Evolutionary conservation across 306 rosid species (phyloP).

Genomic region (Delonix regia): DNA sequence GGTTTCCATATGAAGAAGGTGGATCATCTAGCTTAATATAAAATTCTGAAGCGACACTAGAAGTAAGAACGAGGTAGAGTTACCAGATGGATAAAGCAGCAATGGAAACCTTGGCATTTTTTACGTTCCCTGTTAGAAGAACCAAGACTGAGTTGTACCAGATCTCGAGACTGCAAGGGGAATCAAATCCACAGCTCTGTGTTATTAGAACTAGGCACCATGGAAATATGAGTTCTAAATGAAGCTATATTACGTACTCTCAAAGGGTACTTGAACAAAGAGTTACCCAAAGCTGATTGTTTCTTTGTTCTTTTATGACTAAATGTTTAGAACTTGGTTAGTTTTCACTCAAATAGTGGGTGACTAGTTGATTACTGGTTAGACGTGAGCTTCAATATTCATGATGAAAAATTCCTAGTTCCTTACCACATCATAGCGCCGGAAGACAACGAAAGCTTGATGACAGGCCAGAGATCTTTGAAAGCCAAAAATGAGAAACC

Average conservation of each 20-base stretch:
- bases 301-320: not conserved
- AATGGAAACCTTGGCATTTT: conserved; percentile 56
- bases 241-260: not conserved
- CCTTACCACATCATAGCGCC: conserved; percentile 70
- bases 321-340: not conserved
- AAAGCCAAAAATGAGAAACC: conserved; percentile 64
- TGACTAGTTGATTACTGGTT: no score
- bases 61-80: not conserved
- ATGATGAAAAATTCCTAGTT: not conserved
- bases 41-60: not conserved
- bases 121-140: conserved; percentile 60
- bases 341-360: not conserved
- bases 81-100: conserved; percentile 71
- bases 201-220: conserved; percentile 5
- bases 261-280: no score
- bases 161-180: conserved; percentile 55
- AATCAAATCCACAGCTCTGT: conserved; percentile 2
- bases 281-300: not conserved
- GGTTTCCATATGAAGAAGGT: not conserved
- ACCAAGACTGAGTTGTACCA: conserved; percentile 66
- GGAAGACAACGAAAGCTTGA: conserved; percentile 67
- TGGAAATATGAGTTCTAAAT: not conserved
- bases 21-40: not conserved
- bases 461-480: conserved; percentile 61
- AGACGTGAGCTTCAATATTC: no score